phyloP scores from a whole-genome alignment of 2,329 filamentous ascomycete genomes.

The Apiospora arundinis region DNA sequence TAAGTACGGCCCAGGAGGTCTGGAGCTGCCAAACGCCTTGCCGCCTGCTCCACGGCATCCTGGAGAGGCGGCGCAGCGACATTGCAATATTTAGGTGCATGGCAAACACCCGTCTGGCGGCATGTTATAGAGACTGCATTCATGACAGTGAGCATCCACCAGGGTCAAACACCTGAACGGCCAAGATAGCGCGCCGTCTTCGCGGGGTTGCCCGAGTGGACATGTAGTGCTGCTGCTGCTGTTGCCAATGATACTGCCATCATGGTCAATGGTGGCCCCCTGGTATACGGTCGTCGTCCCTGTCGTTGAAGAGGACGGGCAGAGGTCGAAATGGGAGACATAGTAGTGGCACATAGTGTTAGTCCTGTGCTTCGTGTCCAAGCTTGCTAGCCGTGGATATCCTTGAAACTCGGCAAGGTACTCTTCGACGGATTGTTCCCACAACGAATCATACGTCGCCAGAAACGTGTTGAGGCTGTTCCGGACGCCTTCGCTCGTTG shows the following conservation, averaged over 20 bases:
- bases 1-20: no score
- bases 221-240: neutral
- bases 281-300: neutral
- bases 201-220: neutral
- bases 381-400: neutral
- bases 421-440: neutral
- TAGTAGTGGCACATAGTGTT: no score
- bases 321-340: no score
- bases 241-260: neutral
- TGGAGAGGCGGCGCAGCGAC: neutral
- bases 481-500: no score
- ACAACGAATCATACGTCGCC: neutral
- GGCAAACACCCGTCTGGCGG: no score
- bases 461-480: no score
- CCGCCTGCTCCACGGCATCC: neutral
- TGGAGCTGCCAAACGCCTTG: no score
- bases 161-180: neutral
- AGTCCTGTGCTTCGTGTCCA: no score
- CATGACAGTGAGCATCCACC: no score
- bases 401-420: neutral
- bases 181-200: neutral
- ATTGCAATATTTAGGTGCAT: neutral
- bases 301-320: neutral
- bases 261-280: neutral
- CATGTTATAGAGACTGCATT: no score